Evolutionary conservation across 441 rosid species (phyloP), one percentile per base, ranked within the genome.

Genomic region (Omphalea diandra): DNA sequence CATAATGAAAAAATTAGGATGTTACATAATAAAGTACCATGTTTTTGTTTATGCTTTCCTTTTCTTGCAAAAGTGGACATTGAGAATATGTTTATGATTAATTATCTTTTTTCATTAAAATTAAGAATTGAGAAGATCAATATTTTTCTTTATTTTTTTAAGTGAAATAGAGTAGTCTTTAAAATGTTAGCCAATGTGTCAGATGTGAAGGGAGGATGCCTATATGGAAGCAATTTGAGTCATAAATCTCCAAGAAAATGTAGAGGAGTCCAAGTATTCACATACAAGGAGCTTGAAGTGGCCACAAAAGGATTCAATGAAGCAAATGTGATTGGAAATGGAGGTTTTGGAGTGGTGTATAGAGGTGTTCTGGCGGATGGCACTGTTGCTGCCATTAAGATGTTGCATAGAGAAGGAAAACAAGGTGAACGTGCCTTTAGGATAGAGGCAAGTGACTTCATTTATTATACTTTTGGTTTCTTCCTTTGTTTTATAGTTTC

Each of bases 401-500:
- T 73, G 86, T 80, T 88, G 56, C 88, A 72, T 36, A 78, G 79
- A 71, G 85, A 85, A 58, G 85, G 90, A 65, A 94, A 84, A 63
- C 90, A 84, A 74, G 88, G 87, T 55, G 97, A 94, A 67, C 88
- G 90, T 41, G 93, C 89, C 56, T 94, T 94, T 71, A 84, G 97
- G 77, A 72, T 88, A 70, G 93, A 94, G 96, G 98, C 88, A 35
- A 78, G 79, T 82, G 47, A 61, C 81, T 77, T 76, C 82, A 75
- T 81, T 85, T 76, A 76, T 77, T 81, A 31, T 49, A n/a, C 75
- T 33, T 55, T 55, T 77, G 40, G 60, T 71, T 46, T 40, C 14
- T 2, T 22, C n/a, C n/a, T 44, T 53, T 49, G 27, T 0, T 33
- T 35, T 59, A 43, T 20, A 41, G 24, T 60, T 35, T 27, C 43